Conservation (phyloP, 495 filamentous ascomycete genomes). For the Entonaema liquescens region DNA sequence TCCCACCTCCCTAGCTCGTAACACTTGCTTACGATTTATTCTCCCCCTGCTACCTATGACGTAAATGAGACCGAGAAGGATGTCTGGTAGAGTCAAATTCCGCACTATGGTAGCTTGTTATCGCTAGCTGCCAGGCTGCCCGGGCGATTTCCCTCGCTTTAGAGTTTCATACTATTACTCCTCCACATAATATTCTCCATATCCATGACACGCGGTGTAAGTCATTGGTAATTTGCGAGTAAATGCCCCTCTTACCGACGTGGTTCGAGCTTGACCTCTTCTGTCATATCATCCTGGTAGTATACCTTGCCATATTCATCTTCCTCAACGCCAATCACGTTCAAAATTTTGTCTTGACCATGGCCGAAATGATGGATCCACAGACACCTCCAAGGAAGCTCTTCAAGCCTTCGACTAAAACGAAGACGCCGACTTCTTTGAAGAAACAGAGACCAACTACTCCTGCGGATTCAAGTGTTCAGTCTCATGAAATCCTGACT, state of each 20-base stretch:
- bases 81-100: not conserved
- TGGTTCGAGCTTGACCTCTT: constrained; percentile 32
- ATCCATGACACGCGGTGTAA: constrained; percentile 2
- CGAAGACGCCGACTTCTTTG: constrained; percentile 38
- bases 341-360: constrained; percentile 14
- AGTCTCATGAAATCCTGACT: constrained; percentile 37
- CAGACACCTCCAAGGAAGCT: constrained; percentile 45
- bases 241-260: constrained; percentile 21
- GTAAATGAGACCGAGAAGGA: constrained; percentile 15
- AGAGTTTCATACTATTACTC: constrained; percentile 26
- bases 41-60: constrained; percentile 27
- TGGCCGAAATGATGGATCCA: constrained; percentile 40
- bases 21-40: not conserved
- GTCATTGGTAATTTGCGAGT: constrained; percentile 17
- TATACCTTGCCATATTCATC: constrained; percentile 37
- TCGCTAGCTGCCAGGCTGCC: not conserved
- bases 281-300: constrained; percentile 23
- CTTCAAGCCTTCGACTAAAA: constrained; percentile 46
- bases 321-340: constrained; percentile 30
- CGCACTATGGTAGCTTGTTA: not conserved
- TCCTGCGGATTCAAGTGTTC: constrained; percentile 24
- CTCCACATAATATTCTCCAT: constrained; percentile 2
- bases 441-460: constrained; percentile 32
- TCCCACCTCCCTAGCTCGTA: constrained; percentile 1
- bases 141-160: constrained; percentile 18